These are phyloP conservation scores for Coelastrella sp. DNA, from an alignment of 139 green algal species.

Conservation along the genomic window DNA sequence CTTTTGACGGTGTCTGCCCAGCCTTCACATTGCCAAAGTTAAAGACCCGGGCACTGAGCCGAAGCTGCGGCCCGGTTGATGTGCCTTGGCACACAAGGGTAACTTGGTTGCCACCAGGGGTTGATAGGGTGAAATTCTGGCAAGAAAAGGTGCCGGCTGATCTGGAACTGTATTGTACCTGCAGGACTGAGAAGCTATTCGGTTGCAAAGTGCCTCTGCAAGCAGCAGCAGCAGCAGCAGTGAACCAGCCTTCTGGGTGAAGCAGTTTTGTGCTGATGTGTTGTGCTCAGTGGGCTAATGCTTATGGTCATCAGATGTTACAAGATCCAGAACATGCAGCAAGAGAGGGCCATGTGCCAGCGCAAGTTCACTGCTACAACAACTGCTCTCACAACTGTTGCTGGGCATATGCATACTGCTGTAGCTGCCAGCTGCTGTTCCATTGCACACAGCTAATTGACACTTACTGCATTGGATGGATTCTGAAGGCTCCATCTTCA, in stretches of 20 bases:
- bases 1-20: slow-evolving; percentile 46
- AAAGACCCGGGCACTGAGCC: slow-evolving; percentile 52
- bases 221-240: background rate
- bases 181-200: slow-evolving; percentile 62
- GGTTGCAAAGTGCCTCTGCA: slow-evolving; percentile 61
- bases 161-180: slow-evolving; percentile 64
- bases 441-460: too few relatives aligned
- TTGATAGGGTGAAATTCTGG: slow-evolving; percentile 66
- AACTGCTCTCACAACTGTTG: background rate
- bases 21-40: slow-evolving; percentile 71
- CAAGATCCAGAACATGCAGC: background rate
- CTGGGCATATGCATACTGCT: background rate
- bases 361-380: too few relatives aligned
- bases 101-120: slow-evolving; percentile 67
- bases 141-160: slow-evolving; percentile 67
- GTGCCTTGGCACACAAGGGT: slow-evolving; percentile 58
- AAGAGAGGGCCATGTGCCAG: too few relatives aligned
- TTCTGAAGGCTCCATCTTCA: slow-evolving; percentile 38
- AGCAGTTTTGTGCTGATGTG: background rate
- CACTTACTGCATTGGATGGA: slow-evolving; percentile 26
- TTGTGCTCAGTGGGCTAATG: background rate
- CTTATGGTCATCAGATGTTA: background rate
- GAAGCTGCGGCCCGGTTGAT: slow-evolving; percentile 60
- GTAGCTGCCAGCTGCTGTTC: too few relatives aligned
- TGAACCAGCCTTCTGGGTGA: background rate